Base-by-base conservation (phyloP, 179 eudicot genomes). In the Silene coronaria region DNA sequence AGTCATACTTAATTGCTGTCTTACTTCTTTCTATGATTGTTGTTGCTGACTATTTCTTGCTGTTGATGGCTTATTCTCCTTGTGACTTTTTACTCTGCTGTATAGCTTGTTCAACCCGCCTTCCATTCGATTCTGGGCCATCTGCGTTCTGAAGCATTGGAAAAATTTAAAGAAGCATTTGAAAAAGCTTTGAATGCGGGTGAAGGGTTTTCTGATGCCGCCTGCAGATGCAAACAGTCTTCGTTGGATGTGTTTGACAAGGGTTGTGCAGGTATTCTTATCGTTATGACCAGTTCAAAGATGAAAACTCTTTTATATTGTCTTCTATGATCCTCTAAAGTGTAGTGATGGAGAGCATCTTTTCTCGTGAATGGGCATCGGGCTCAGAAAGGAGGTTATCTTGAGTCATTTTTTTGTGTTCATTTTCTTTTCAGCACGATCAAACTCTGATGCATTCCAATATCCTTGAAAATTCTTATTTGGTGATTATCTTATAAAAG, bases 101-200 rank as follows among this genome's bases (percentile, higher is more conserved):
- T 79, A 22, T 79, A 95, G 99, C 89, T 89, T 81, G 93, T 93
- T 45, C 92, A 88, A 82, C 93, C 97, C 30, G 91, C 98, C 74
- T 91, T 93, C 80, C 89, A 88, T 5, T 83, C 88, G 57, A 91
- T 91, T 85, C 72, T 96, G 85, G 97, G 91, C 71, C 98, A 93
- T 80, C 70, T 96, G 27, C 90, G 97, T 45, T 84, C 96, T 72
- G 88, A 83, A 81, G 85, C 94, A 66, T 64, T 93, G 14, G 92
- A 96, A 9, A 90, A 87, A 68, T 96, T 93, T 70, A 91, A 89
- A 79, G 90, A 80, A 57, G 90, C 96, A 66, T 88, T 96, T 81
- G 93, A 88, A 67, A 88, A 84, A 82, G 91, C 93, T 81, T 85
- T 93, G 84, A 85, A 74, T 36, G 85, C 80, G 53, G 97, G 96